A percentile compares a stretch with the other conserved stretches of the same genome.
Conservation (phyloP, 2,329 filamentous ascomycete genomes). For the Colletotrichum eleusines region DNA sequence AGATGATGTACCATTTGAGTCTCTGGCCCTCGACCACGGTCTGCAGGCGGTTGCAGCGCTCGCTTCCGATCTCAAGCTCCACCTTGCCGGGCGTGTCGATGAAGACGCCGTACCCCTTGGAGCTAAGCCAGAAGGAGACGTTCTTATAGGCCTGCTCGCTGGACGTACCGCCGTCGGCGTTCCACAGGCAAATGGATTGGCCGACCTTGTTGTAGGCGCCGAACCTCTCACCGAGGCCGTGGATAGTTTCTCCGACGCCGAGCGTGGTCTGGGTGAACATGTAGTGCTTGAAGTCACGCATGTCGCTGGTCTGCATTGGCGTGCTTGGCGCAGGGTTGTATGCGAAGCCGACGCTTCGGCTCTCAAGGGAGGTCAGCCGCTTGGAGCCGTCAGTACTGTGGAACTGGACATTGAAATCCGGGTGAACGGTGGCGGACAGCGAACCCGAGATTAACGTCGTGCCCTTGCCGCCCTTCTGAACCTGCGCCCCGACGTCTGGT, state of each 20-base stretch:
- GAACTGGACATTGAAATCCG: conserved; percentile 55
- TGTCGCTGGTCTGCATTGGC: conserved; percentile 51
- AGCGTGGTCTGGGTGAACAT: conserved; percentile 69
- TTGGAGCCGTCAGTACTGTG: conserved; percentile 53
- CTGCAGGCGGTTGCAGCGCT: conserved; percentile 78
- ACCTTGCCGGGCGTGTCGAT: conserved; percentile 78
- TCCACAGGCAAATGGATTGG: conserved; percentile 75
- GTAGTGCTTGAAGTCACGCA: conserved; percentile 64
- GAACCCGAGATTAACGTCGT: conserved; percentile 53
- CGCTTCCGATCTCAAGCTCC: conserved; percentile 80
- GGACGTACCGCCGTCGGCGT: conserved; percentile 73
- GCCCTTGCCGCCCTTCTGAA: conserved; percentile 50
- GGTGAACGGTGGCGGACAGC: conserved; percentile 52
- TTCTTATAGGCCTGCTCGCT: conserved; percentile 81
- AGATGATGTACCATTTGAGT: conserved; percentile 80
- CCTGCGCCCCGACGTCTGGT: conserved; percentile 47
- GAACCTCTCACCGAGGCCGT: conserved; percentile 82
- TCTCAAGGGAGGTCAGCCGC: conserved; percentile 54
- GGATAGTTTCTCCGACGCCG: conserved; percentile 73
- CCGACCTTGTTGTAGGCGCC: conserved; percentile 83
- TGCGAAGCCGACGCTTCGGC: conserved; percentile 56
- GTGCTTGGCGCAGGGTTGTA: conserved; percentile 51
- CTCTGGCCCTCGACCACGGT: conserved; percentile 76
- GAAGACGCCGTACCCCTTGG: conserved; percentile 81
- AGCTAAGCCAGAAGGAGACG: conserved; percentile 76